Base-by-base conservation (phyloP, 495 filamentous ascomycete species). In the Filosporella fistucella region DNA sequence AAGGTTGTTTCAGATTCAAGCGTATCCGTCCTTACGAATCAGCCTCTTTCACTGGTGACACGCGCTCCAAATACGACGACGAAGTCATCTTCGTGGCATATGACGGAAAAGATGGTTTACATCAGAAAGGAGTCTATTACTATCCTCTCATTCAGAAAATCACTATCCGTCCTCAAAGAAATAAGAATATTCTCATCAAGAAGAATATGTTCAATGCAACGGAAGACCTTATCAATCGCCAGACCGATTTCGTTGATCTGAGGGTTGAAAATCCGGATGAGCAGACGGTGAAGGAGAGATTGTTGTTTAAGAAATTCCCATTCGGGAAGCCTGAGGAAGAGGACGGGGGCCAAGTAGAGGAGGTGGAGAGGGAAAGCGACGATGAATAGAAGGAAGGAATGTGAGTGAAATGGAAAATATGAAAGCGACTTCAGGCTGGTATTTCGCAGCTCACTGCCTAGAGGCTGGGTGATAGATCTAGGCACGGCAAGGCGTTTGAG, bases 21-120 rank as follows among this genome's bases (percentile, higher is more conserved):
- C 82, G 84, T 22, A 61, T 89, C 11, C 87, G 93, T 16, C 83
- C 82, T 24, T 98, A 95, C 65, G 89, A 94, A 55, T 91, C 89
- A 14, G 77, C 75, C 26, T 65, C 78, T 12, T 84, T 88, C 61
- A 70, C 74, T 12, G 80, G 86, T 49, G 74, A 80, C 42, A 82
- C 85, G 60, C 71, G 86, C 49, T 78, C 77, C 26, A 80, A 84
- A 46, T 74, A 74, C 45, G 69, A 73, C 34, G 74, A 80, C 51
- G 74, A 77, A 57, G 64, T 80, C 12, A 68, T 78, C 29, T 55
- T 80, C 1, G 65, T 70, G 9, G 65, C 72, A 50, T 68, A 73
- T 48, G 64, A 73, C 44, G 67, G 68, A 49, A 66, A 68, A 41
- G 52, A 63, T 43, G 51, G 61, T 36, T 51, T 63, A 24, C 70